Evolutionary conservation across 2,329 filamentous ascomycete species (phyloP).

Genomic region (Penicillium sp.): DNA sequence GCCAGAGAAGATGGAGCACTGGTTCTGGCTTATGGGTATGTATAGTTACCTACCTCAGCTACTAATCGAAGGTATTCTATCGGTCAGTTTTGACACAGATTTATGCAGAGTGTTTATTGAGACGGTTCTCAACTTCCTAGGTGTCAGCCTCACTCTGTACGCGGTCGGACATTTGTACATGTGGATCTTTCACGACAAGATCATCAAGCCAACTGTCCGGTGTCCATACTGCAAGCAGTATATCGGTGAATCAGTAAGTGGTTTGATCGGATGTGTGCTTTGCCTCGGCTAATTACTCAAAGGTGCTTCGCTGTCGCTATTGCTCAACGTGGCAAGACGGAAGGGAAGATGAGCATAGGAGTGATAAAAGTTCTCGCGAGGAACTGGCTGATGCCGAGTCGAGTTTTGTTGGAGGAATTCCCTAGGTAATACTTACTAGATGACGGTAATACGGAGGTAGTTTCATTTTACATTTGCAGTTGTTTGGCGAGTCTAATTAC

Average conservation of each 20-base stretch:
- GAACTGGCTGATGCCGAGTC: background rate
- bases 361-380: background rate
- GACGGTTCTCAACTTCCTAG: slow-evolving; percentile 63
- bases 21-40: slow-evolving; percentile 68
- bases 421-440: background rate
- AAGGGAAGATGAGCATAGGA: slow-evolving; percentile 45
- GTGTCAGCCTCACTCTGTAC: slow-evolving; percentile 66
- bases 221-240: slow-evolving; percentile 55
- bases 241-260: slow-evolving; percentile 61
- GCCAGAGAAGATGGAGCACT: slow-evolving; percentile 71
- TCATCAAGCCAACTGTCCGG: slow-evolving; percentile 69
- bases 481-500: background rate
- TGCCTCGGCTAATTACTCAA: slow-evolving; percentile 8
- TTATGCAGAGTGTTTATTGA: slow-evolving; percentile 25
- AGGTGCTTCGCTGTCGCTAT: slow-evolving; percentile 54
- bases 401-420: background rate
- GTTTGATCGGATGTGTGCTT: background rate
- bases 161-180: slow-evolving; percentile 63
- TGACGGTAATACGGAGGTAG: background rate
- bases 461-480: background rate
- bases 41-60: background rate
- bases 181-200: slow-evolving; percentile 60
- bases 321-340: slow-evolving; percentile 61
- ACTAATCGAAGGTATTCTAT: background rate
- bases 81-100: background rate